These are phyloP conservation scores for Gymnopilus dilepis DNA, from an alignment of 768 basidiomycete species.

Conservation along the genomic window DNA sequence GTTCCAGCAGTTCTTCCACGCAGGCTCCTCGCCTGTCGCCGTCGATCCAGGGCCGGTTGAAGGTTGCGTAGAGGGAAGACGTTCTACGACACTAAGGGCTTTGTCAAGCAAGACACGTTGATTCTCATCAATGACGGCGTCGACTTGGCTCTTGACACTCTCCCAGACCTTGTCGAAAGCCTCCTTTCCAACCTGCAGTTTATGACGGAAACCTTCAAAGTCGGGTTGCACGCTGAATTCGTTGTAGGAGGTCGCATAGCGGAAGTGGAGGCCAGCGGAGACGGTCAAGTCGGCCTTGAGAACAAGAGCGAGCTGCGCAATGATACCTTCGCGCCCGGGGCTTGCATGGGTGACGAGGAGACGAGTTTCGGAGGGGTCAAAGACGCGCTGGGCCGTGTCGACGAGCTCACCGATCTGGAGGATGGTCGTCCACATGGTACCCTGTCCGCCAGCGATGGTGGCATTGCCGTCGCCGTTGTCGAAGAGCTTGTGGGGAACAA, in stretches of 20 bases:
- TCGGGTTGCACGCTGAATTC: conserved; percentile 94
- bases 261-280: conserved; percentile 96
- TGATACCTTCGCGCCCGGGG: conserved; percentile 91
- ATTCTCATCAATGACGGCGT: conserved; percentile 88
- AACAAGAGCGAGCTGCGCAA: conserved; percentile 87
- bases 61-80: conserved; percentile 66
- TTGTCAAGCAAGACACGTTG: conserved; percentile 90
- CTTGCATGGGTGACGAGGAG: conserved; percentile 91
- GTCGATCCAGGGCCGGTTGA: conserved; percentile 52
- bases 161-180: conserved; percentile 94
- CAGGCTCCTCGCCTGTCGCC: conserved; percentile 78
- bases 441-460: conserved; percentile 97
- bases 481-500: conserved; percentile 94
- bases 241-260: conserved; percentile 95
- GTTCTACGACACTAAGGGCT: conserved; percentile 82
- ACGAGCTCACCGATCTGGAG: conserved; percentile 98
- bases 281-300: conserved; percentile 95
- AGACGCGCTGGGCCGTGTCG: conserved; percentile 94
- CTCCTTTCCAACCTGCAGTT: conserved; percentile 79
- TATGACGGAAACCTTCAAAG: conserved; percentile 85
- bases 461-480: conserved; percentile 93
- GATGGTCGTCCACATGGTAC: conserved; percentile 98
- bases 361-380: conserved; percentile 92
- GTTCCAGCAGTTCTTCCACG: conserved; percentile 99
- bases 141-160: conserved; percentile 88